These are phyloP conservation scores for Tuctoria greenei DNA, from an alignment of 176 grass and related monocot species.

Conservation along the genomic window DNA sequence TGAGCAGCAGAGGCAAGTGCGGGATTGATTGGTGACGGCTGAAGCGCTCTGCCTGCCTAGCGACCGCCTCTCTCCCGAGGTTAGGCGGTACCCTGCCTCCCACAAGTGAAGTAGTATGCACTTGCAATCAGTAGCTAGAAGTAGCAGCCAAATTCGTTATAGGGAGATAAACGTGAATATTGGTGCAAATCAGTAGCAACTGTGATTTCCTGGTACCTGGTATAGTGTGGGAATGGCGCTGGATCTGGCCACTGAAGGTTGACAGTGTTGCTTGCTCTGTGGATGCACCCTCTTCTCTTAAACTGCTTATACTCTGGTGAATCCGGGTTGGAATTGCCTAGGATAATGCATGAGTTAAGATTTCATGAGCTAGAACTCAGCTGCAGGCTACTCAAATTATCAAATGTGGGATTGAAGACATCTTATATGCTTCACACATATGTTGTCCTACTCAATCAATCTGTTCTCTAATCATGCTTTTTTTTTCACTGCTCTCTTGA, in stretches of 20 bases:
- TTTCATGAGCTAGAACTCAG: not conserved
- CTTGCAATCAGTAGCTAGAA: not conserved
- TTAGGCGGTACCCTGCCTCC: too few species aligned
- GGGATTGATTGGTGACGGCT: too few species aligned
- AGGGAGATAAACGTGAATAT: not conserved
- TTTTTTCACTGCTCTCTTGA: not conserved
- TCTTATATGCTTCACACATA: conserved; percentile 13
- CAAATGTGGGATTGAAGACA: not conserved
- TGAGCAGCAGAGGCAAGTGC: too few species aligned
- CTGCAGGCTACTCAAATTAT: not conserved
- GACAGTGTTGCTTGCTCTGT: not conserved
- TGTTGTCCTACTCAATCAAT: not conserved
- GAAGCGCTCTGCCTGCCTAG: too few species aligned
- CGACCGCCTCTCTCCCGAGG: too few species aligned
- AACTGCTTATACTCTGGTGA: not conserved
- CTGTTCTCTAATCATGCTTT: conserved; percentile 7
- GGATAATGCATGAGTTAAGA: not conserved
- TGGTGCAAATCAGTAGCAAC: not conserved
- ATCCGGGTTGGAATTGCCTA: not conserved
- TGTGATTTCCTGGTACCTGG: not conserved
- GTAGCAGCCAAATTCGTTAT: not conserved
- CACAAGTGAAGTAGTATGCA: not conserved
- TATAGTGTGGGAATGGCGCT: not conserved
- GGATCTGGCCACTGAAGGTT: not conserved
- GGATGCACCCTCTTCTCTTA: not conserved